phyloP scores from a whole-genome alignment of 352 stramenopile species.

The Globisporangium echinulatum region DNA sequence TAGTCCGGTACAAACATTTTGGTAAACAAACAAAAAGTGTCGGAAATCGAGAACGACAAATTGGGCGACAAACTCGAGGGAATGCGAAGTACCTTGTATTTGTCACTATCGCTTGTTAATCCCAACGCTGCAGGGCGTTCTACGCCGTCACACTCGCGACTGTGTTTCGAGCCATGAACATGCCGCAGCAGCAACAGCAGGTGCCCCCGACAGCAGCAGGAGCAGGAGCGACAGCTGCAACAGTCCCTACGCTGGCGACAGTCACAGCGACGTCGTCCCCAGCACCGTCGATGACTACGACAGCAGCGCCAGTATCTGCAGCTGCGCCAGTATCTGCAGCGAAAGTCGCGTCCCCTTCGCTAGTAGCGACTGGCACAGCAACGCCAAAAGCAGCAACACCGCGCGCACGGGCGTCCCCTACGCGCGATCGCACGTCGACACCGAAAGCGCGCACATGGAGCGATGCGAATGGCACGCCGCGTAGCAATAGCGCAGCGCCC shows the following conservation, averaged over 20 bases:
- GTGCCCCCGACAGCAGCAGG: background rate
- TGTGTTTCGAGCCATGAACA: constrained; percentile 14
- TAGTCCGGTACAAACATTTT: too few relatives aligned
- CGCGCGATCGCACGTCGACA: background rate
- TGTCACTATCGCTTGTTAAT: background rate
- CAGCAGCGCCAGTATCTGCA: background rate
- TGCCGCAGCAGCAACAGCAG: constrained; percentile 5
- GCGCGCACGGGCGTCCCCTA: background rate
- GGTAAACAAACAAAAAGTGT: background rate
- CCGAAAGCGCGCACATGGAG: background rate
- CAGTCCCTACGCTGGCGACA: background rate
- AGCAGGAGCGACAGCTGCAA: too few relatives aligned
- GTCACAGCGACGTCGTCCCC: background rate
- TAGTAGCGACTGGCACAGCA: too few relatives aligned
- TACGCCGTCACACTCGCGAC: constrained; percentile 1
- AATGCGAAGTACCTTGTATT: background rate
- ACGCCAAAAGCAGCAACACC: background rate
- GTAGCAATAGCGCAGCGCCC: background rate
- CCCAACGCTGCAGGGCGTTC: background rate
- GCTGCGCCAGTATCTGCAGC: background rate
- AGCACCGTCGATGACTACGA: background rate
- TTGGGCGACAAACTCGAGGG: background rate
- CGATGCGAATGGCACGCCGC: background rate
- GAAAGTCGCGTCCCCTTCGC: too few relatives aligned
- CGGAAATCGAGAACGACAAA: background rate